These are phyloP conservation scores for Populus hybrid DNA, from an alignment of 441 rosid species.

Conservation along the genomic window DNA sequence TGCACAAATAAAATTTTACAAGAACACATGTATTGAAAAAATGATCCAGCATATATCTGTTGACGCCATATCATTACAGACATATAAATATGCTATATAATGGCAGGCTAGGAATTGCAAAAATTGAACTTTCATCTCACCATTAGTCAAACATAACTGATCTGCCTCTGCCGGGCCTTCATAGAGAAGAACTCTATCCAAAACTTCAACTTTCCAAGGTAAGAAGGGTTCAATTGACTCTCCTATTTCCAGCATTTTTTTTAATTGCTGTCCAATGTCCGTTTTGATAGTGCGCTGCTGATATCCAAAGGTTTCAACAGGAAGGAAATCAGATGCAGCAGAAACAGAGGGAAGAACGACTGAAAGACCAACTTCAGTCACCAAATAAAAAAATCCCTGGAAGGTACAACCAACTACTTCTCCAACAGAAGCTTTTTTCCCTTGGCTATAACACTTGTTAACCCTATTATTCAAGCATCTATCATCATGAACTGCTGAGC, in stretches of 20 bases:
- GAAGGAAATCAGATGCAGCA: conserved; percentile 48
- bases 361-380: conserved; percentile 75
- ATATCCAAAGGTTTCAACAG: conserved; percentile 57
- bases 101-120: conserved; percentile 4
- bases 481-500: conserved; percentile 50
- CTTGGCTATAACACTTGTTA: conserved; percentile 28
- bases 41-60: conserved; percentile 6
- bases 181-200: conserved; percentile 81
- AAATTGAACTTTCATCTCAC: conserved; percentile 42
- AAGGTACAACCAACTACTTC: conserved; percentile 84
- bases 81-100: conserved; percentile 14
- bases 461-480: conserved; percentile 40
- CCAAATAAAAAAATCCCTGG: conserved; percentile 84
- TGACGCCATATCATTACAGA: conserved; percentile 8
- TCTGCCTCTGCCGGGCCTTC: conserved; percentile 95
- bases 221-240: conserved; percentile 37
- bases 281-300: conserved; percentile 37
- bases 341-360: conserved; percentile 86
- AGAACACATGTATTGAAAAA: conserved; percentile 5
- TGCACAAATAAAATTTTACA: neutral
- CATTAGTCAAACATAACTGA: conserved; percentile 74
- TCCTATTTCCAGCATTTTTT: conserved; percentile 26
- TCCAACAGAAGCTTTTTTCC: conserved; percentile 47
- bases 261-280: conserved; percentile 27
- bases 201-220: conserved; percentile 80